Percentiles rank a stretch among this genome's conserved stretches.
Conservation (phyloP, 1,284 basidiomycete species). For the Coniferiporia sulphurascens region DNA sequence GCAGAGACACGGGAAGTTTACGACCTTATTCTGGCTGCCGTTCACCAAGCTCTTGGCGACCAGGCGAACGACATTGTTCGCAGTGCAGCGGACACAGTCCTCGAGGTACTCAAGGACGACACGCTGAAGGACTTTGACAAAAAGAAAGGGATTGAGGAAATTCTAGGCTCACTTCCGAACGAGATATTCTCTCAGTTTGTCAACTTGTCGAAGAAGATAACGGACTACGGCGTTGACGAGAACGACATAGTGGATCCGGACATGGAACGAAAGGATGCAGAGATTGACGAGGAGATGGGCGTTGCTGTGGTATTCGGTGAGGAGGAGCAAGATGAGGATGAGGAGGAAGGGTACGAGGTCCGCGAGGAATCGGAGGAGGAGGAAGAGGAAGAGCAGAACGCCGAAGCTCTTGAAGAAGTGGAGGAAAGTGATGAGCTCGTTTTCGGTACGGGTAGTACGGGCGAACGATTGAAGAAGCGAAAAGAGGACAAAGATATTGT, state of each 20-base stretch:
- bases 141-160: conserved; percentile 89
- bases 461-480: conserved; percentile 34
- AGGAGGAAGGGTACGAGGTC: conserved; percentile 81
- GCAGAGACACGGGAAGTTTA: conserved; percentile 94
- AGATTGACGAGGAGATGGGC: conserved; percentile 90
- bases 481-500: conserved; percentile 76
- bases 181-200: conserved; percentile 87
- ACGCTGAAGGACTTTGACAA: conserved; percentile 95
- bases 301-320: conserved; percentile 97
- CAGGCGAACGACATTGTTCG: conserved; percentile 95
- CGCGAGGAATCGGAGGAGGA: conserved; percentile 75
- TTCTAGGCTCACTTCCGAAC: conserved; percentile 66
- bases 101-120: conserved; percentile 91
- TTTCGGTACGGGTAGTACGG: conserved; percentile 52
- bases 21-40: conserved; percentile 83
- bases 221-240: conserved; percentile 90
- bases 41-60: conserved; percentile 85
- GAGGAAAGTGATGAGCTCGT: conserved; percentile 64
- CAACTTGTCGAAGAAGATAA: conserved; percentile 91
- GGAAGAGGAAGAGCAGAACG: conserved; percentile 52
- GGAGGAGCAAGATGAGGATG: conserved; percentile 88
- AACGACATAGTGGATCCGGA: conserved; percentile 72
- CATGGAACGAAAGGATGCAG: conserved; percentile 70
- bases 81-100: conserved; percentile 86
- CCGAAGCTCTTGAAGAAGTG: conserved; percentile 39